These are phyloP conservation scores for Leccinum obscurum DNA, from an alignment of 768 basidiomycete species.

Conservation along the genomic window DNA sequence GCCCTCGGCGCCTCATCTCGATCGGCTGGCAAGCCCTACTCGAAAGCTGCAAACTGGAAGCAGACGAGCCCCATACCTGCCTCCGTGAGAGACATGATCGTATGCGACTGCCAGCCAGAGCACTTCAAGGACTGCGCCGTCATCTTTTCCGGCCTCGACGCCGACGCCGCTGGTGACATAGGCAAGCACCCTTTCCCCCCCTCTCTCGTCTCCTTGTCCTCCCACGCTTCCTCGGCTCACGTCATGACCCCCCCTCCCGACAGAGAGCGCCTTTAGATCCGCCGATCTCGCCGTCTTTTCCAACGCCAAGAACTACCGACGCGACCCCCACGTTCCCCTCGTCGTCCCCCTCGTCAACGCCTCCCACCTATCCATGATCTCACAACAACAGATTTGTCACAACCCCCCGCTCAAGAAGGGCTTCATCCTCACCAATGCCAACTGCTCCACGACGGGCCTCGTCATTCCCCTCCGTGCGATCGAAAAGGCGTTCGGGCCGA, in stretches of 20 bases:
- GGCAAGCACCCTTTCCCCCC: conserved; percentile 46
- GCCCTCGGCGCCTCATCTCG: conserved; percentile 86
- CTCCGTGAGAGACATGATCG: conserved; percentile 51
- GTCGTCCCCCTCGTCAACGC: conserved; percentile 96
- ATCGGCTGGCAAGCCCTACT: conserved; percentile 84
- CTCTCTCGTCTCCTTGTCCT: neutral
- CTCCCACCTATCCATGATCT: conserved; percentile 78
- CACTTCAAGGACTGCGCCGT: conserved; percentile 80
- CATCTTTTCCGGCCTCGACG: conserved; percentile 95
- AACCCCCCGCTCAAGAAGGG: conserved; percentile 72
- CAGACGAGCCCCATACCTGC: conserved; percentile 75
- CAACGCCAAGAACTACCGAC: conserved; percentile 94
- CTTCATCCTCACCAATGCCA: conserved; percentile 98
- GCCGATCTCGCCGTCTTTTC: conserved; percentile 94
- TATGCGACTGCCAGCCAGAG: conserved; percentile 75
- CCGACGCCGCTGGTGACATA: conserved; percentile 92
- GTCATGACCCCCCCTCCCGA: neutral
- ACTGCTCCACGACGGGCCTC: conserved; percentile 93
- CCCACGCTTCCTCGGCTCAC: neutral
- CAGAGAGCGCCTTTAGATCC: conserved; percentile 76
- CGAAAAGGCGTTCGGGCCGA: conserved; percentile 89
- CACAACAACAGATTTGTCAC: conserved; percentile 74
- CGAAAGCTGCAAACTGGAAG: conserved; percentile 82
- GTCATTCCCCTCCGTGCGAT: conserved; percentile 91
- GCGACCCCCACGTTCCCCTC: conserved; percentile 91